Base-by-base conservation (phyloP, 176 grass and related monocot genomes). In the Hyparrhenia diplandra region DNA sequence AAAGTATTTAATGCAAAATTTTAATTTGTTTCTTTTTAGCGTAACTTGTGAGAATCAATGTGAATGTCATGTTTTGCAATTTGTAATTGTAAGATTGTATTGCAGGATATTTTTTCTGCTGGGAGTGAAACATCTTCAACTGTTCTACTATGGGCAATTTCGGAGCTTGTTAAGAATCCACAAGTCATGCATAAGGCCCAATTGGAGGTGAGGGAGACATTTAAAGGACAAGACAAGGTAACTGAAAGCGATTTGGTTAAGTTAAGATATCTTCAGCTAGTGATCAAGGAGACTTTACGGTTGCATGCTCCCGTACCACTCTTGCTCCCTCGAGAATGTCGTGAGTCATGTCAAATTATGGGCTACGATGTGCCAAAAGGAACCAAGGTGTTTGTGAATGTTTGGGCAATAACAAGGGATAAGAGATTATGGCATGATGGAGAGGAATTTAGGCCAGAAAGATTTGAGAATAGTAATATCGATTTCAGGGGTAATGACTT, bases 211-310 rank as follows among this genome's bases (percentile, higher is more conserved):
- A n/a, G n/a, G n/a, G n/a, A n/a, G n/a, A n/a, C n/a, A n/a, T n/a
- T n/a, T n/a, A 66, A 43, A 34, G 69, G 76, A 2, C 28, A 74
- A 60, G 61, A 61, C 13, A 77, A 54, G 41, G 8, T 88, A 20
- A 47, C 5, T 2, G 86, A 88, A 69, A 34, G 7, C 0, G 73
- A 90, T 12, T 4, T 83, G 2, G 6, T 9, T 29, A 78, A 71
- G 20, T 16, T 87, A 29, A 59, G 36, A 2, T 90, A 86, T 8
- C 49, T 90, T 7, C 75, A 83, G 0, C 27, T 69, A 0, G 84
- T 90, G 75, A 62, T 83, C 41, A 90, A 90, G 40, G 88, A 87
- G 60, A 25, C 79, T 5, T 31, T 90, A 8, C 47, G 88, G 62
- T 10, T 90, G 45, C 88, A 90, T 58, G 52, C 84, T 8, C 88